A percentile compares a stretch with the other conserved stretches of the same genome.
Evolutionary conservation across 2,329 filamentous ascomycete species (phyloP).

Genomic region (Corynespora cassiicola): DNA sequence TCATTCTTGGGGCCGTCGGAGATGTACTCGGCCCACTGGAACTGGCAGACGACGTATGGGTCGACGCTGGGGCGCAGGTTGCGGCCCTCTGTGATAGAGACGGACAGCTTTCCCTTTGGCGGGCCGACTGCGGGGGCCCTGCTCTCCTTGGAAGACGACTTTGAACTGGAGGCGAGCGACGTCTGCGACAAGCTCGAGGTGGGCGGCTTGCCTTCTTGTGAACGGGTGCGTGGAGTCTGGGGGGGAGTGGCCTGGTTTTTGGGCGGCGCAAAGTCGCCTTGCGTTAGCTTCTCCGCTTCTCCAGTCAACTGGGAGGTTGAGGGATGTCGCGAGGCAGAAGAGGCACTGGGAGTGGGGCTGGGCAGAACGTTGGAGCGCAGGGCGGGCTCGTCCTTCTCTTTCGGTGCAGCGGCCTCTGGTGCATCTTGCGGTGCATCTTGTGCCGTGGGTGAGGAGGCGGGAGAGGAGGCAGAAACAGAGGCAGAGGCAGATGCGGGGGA

Average conservation of each 20-base stretch:
- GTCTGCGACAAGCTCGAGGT: constrained; percentile 60
- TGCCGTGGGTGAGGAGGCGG: no score
- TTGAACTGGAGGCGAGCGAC: constrained; percentile 51
- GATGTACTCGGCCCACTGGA: constrained; percentile 95
- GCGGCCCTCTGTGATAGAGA: constrained; percentile 86
- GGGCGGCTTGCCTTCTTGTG: constrained; percentile 61
- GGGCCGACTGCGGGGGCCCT: constrained; percentile 69
- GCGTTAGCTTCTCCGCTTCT: constrained; percentile 87
- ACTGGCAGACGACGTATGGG: constrained; percentile 95
- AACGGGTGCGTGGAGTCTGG: constrained; percentile 87
- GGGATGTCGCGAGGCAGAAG: constrained; percentile 52
- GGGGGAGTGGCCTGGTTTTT: constrained; percentile 87
- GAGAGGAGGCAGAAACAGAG: constrained; percentile 23
- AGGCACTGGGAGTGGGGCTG: constrained; percentile 55
- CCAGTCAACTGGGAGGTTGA: constrained; percentile 68
- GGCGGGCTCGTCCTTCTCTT: constrained; percentile 14
- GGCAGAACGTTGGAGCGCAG: constrained; percentile 61
- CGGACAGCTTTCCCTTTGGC: constrained; percentile 85
- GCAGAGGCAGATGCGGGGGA: constrained; percentile 44
- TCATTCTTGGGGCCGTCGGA: constrained; percentile 80
- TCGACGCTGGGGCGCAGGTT: constrained; percentile 82
- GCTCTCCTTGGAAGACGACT: constrained; percentile 33
- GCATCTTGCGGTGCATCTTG: constrained; percentile 13
- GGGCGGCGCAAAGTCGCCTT: constrained; percentile 66
- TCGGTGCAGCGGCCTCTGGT: constrained; percentile 3